Evolutionary conservation across 495 filamentous ascomycete species (phyloP).

Genomic region (Aspergillus asperescens): DNA sequence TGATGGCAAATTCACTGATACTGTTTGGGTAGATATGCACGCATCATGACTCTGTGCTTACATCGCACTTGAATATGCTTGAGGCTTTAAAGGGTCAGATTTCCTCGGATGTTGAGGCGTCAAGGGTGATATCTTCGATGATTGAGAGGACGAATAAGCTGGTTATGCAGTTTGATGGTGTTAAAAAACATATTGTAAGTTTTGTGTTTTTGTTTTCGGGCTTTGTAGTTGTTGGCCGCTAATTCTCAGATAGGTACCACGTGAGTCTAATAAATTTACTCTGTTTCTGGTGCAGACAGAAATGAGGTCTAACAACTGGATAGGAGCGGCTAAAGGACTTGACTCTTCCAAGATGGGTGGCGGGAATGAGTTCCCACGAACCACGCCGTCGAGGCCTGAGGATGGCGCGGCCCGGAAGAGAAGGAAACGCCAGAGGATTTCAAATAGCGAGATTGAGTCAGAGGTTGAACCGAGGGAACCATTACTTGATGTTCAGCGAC

Average conservation of each 20-base stretch:
- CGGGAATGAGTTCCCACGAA: too few species aligned
- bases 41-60: slow-evolving; percentile 32
- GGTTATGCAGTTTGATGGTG: slow-evolving; percentile 30
- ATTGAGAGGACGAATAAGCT: slow-evolving; percentile 35
- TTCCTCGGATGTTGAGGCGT: slow-evolving; percentile 21
- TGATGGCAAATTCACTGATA: too few species aligned
- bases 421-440: background rate
- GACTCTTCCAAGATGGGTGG: too few species aligned
- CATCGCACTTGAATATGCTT: slow-evolving; percentile 34
- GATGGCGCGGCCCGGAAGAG: background rate
- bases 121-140: slow-evolving; percentile 30
- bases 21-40: slow-evolving; percentile 28
- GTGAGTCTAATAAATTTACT: background rate
- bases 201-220: background rate
- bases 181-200: slow-evolving; percentile 35
- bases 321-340: background rate
- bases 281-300: background rate
- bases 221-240: background rate
- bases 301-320: background rate
- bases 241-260: background rate
- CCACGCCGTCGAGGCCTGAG: background rate
- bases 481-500: background rate
- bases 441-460: background rate
- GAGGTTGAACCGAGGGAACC: background rate
- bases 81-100: slow-evolving; percentile 24